Conservation (phyloP, 139 green algal species). For the Auxenochlorella pyrenoidosa region DNA sequence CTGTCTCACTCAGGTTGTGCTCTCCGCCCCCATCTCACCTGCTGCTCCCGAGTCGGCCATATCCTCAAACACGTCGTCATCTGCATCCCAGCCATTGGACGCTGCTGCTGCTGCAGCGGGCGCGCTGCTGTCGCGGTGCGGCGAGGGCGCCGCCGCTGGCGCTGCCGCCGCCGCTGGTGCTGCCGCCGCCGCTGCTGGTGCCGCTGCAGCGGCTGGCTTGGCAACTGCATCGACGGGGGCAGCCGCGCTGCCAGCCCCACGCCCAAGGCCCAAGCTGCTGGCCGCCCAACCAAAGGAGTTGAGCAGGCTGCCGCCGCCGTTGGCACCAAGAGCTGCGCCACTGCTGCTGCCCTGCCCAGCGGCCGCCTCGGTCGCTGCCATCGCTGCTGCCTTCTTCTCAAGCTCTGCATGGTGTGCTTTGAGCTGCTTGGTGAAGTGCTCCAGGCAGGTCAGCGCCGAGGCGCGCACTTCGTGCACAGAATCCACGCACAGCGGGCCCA, state of each 20-base stretch:
- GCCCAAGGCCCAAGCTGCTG: constrained; percentile 17
- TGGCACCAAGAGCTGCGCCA: constrained; percentile 23
- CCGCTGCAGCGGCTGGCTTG: background rate
- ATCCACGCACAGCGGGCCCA: constrained; percentile 86
- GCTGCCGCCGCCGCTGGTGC: background rate
- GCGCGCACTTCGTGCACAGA: constrained; percentile 69
- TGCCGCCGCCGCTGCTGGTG: constrained; percentile 21
- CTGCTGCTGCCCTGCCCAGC: background rate
- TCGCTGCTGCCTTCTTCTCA: background rate
- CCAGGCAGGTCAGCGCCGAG: constrained; percentile 59
- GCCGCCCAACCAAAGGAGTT: constrained; percentile 48
- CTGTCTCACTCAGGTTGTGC: too few relatives aligned
- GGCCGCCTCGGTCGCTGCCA: background rate
- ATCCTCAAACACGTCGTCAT: constrained; percentile 54
- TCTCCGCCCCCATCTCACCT: background rate
- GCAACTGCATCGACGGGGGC: background rate
- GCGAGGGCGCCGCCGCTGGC: background rate
- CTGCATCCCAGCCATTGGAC: constrained; percentile 27
- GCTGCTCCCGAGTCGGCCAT: constrained; percentile 31
- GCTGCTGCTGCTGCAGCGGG: constrained; percentile 4
- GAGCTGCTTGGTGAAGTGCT: constrained; percentile 52
- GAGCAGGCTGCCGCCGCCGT: constrained; percentile 45
- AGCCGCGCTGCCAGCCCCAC: background rate
- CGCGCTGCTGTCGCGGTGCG: background rate
- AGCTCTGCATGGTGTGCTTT: constrained; percentile 33